phyloP scores from a whole-genome alignment of 768 basidiomycete genomes.

The Lyophyllum shimeji region DNA sequence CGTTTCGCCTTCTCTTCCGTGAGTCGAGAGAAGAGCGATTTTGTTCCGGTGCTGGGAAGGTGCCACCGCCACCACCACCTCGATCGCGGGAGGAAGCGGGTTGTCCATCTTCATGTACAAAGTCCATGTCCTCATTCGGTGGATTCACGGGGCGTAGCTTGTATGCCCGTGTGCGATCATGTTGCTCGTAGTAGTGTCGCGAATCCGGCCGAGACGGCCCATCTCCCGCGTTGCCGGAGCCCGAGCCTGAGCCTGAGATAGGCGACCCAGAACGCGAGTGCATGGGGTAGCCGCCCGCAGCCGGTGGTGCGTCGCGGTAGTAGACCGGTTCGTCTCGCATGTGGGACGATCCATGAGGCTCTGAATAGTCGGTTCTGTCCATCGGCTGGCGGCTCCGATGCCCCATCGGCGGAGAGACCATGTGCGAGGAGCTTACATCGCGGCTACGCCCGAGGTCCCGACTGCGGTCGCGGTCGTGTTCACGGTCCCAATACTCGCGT shows the following conservation, averaged over 20 bases:
- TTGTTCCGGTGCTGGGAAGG: slow-evolving; percentile 36
- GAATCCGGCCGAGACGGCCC: slow-evolving; percentile 53
- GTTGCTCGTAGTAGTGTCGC: slow-evolving; percentile 47
- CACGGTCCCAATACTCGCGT: slow-evolving; percentile 33
- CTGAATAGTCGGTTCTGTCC: slow-evolving; percentile 31
- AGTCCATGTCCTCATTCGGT: slow-evolving; percentile 48
- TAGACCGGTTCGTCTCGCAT: slow-evolving; percentile 38
- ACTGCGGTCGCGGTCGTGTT: slow-evolving; percentile 29
- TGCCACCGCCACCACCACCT: slow-evolving; percentile 32
- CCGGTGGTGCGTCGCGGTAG: slow-evolving; percentile 32
- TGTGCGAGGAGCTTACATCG: slow-evolving; percentile 26
- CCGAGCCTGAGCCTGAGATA: slow-evolving; percentile 52
- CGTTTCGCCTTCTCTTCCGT: slow-evolving; percentile 59
- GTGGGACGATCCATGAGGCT: slow-evolving; percentile 30
- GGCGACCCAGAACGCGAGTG: slow-evolving; percentile 60
- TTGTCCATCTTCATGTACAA: slow-evolving; percentile 54
- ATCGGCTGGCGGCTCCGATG: slow-evolving; percentile 33
- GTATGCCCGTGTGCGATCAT: slow-evolving; percentile 48
- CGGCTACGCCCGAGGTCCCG: slow-evolving; percentile 28
- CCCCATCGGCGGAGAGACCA: slow-evolving; percentile 42
- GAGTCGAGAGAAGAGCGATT: slow-evolving; percentile 40
- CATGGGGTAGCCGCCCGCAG: slow-evolving; percentile 31
- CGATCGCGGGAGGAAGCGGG: slow-evolving; percentile 37
- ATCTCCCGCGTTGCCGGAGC: slow-evolving; percentile 39
- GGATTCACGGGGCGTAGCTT: slow-evolving; percentile 52